These are phyloP conservation scores for Agrocybe praecox DNA, from an alignment of 768 basidiomycete species.

Conservation along the genomic window DNA sequence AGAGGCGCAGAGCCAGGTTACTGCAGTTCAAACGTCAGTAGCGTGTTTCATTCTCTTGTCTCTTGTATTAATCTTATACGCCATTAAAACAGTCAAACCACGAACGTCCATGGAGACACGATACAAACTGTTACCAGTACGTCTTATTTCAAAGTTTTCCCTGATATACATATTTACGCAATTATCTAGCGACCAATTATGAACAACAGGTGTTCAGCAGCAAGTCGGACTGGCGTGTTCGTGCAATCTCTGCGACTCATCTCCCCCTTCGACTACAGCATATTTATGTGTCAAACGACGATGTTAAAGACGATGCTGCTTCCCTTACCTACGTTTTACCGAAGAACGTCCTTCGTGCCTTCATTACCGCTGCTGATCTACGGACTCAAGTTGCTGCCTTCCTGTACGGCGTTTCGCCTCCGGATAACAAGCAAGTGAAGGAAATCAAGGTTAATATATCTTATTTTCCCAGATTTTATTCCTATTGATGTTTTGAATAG, in stretches of 20 bases:
- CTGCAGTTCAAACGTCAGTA: slow-evolving; percentile 86
- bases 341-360: slow-evolving; percentile 94
- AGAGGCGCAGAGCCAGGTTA: slow-evolving; percentile 93
- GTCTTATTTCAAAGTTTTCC: slow-evolving; percentile 21
- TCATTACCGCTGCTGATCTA: slow-evolving; percentile 91
- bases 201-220: slow-evolving; percentile 99
- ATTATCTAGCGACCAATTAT: slow-evolving; percentile 80
- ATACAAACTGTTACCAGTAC: slow-evolving; percentile 93
- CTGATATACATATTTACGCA: neutral
- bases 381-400: slow-evolving; percentile 96
- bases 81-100: slow-evolving; percentile 69
- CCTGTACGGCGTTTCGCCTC: slow-evolving; percentile 90
- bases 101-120: slow-evolving; percentile 95
- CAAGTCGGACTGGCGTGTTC: slow-evolving; percentile 99
- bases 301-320: slow-evolving; percentile 96
- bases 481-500: slow-evolving; percentile 25
- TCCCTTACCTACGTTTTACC: slow-evolving; percentile 95
- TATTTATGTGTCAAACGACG: slow-evolving; percentile 98
- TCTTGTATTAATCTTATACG: neutral
- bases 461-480: neutral
- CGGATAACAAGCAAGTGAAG: slow-evolving; percentile 97
- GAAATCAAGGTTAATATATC: slow-evolving; percentile 75
- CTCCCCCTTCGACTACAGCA: slow-evolving; percentile 95
- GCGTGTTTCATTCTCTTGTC: neutral
- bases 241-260: slow-evolving; percentile 97